A percentile compares a stretch with the other conserved stretches of the same genome.
These are phyloP conservation scores for Chlorencoelia australis DNA, from an alignment of 2,329 filamentous ascomycete species.

Conservation along the genomic window DNA sequence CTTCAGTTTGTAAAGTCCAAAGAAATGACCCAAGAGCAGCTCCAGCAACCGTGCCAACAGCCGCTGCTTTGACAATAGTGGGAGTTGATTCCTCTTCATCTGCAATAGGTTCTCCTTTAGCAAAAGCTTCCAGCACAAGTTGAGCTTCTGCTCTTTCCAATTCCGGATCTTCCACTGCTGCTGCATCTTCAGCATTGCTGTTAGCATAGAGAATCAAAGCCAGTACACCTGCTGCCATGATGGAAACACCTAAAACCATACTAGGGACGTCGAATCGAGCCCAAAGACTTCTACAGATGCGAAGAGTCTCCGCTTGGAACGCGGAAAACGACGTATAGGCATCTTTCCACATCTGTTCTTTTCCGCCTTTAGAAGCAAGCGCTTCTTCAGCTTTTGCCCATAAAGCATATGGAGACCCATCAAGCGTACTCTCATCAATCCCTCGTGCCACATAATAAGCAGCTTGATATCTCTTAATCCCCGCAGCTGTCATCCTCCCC, in stretches of 20 bases:
- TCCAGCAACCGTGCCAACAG: conserved; percentile 20
- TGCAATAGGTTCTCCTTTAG: conserved; percentile 14
- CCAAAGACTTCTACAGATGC: conserved; percentile 77
- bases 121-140: conserved; percentile 38
- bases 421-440: conserved; percentile 48
- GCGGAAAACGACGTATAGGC: conserved; percentile 50
- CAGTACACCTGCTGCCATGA: conserved; percentile 59
- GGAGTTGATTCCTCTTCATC: conserved; percentile 18
- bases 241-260: conserved; percentile 70
- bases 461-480: conserved; percentile 80
- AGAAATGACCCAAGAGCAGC: conserved; percentile 15
- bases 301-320: conserved; percentile 72
- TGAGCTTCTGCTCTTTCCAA: conserved; percentile 50
- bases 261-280: conserved; percentile 80
- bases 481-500: conserved; percentile 67
- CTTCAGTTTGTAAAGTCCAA: conserved; percentile 12
- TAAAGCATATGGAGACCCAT: conserved; percentile 42
- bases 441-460: conserved; percentile 70
- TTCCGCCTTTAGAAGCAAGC: conserved; percentile 25
- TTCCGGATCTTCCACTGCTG: conserved; percentile 45
- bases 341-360: conserved; percentile 31
- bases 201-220: conserved; percentile 65
- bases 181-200: conserved; percentile 44
- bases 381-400: conserved; percentile 43
- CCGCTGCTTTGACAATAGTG: conserved; percentile 17